Percentiles rank a stretch among this genome's conserved stretches.
Conservation (phyloP, 1,284 basidiomycete species). For the Meira nashicola region DNA sequence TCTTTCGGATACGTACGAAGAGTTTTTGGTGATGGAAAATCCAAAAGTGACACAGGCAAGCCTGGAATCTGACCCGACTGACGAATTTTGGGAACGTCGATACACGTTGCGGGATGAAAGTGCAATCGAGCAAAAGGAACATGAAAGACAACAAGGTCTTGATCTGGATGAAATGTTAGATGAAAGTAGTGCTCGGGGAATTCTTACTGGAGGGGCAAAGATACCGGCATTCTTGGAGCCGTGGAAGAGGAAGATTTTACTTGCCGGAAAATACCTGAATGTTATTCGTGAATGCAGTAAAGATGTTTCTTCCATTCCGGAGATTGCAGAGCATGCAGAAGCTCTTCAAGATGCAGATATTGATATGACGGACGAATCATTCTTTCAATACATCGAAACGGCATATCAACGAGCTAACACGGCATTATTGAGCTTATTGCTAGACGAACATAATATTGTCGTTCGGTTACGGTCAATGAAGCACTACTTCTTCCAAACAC, state of each 20-base stretch:
- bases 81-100: conserved; percentile 53
- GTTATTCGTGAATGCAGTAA: conserved; percentile 51
- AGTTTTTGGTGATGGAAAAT: conserved; percentile 52
- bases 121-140: conserved; percentile 33
- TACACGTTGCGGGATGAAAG: conserved; percentile 49
- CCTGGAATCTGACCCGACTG: conserved; percentile 48
- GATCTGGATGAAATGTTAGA: conserved; percentile 30
- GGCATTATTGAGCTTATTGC: conserved; percentile 41
- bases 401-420: conserved; percentile 49
- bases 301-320: conserved; percentile 20
- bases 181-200: conserved; percentile 58
- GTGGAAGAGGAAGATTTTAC: conserved; percentile 51
- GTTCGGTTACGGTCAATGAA: conserved; percentile 43
- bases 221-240: conserved; percentile 50
- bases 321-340: conserved; percentile 16
- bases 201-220: conserved; percentile 50
- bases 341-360: conserved; percentile 20
- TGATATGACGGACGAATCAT: conserved; percentile 47
- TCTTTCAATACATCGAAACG: conserved; percentile 43
- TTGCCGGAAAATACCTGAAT: conserved; percentile 52
- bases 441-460: conserved; percentile 47
- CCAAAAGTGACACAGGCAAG: conserved; percentile 46
- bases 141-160: conserved; percentile 33
- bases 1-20: conserved; percentile 50
- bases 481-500: conserved; percentile 51